Evolutionary conservation across 345 rosid genomes (phyloP).

Genomic region (Populus deltoides): DNA sequence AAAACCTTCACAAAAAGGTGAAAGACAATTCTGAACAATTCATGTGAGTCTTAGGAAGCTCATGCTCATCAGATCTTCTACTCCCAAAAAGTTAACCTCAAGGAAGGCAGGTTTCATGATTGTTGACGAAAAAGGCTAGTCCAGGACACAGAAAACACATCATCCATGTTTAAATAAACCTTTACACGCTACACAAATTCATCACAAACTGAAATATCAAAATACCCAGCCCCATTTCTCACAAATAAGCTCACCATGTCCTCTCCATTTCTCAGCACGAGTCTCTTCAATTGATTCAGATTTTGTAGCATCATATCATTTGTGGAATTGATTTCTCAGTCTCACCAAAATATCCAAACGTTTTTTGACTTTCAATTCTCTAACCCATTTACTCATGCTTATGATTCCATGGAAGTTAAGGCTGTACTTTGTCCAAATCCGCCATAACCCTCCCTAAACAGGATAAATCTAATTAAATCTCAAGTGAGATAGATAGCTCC

Average conservation of each 20-base stretch:
- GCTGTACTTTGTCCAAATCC: too few species aligned
- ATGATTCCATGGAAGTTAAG: not conserved
- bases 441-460: too few species aligned
- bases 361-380: not conserved
- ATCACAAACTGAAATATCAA: not conserved
- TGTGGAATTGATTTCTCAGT: not conserved
- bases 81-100: not conserved
- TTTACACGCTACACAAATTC: not conserved
- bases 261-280: not conserved
- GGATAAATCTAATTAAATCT: too few species aligned
- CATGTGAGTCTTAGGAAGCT: not conserved
- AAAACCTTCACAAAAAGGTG: not conserved
- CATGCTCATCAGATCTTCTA: not conserved
- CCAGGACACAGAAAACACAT: not conserved
- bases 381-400: not conserved
- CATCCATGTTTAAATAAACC: too few species aligned
- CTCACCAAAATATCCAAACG: not conserved
- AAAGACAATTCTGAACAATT: not conserved
- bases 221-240: not conserved
- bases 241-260: not conserved
- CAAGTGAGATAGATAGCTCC: too few species aligned
- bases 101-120: not conserved
- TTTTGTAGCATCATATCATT: not conserved
- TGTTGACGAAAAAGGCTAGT: not conserved
- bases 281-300: not conserved